Conservation (phyloP, 352 stramenopile genomes). For the Blastocystis sp. region DNA sequence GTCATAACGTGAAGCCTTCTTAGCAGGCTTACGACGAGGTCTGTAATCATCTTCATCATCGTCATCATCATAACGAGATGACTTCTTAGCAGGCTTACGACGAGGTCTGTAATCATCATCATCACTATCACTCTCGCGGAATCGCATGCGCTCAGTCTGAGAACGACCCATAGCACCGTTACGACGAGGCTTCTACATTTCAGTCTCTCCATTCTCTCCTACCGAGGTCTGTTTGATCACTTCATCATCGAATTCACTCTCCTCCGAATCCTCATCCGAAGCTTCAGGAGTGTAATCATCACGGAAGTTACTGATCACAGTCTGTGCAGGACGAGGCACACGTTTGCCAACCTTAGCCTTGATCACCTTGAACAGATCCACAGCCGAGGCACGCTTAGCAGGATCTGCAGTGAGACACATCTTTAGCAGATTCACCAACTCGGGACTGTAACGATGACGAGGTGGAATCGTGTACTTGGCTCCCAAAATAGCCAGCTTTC, state of each 20-base stretch:
- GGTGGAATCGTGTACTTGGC: constrained; percentile 83
- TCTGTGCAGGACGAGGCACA: not conserved
- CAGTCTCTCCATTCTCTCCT: not conserved
- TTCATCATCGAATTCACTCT: constrained; percentile 31
- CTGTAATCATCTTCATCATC: too few relatives aligned
- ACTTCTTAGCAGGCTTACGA: too few relatives aligned
- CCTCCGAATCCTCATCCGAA: not conserved
- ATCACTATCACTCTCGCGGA: constrained; percentile 21
- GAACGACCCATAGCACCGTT: not conserved
- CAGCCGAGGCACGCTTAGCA: constrained; percentile 80
- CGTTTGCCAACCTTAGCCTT: constrained; percentile 49
- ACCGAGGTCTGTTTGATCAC: constrained; percentile 13
- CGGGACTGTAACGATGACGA: constrained; percentile 77
- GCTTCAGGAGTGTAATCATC: not conserved
- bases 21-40: too few relatives aligned
- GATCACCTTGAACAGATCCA: constrained; percentile 76
- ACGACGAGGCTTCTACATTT: not conserved
- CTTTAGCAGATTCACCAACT: constrained; percentile 79
- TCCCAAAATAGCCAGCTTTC: constrained; percentile 81
- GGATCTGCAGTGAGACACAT: constrained; percentile 81
- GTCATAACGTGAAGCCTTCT: too few relatives aligned
- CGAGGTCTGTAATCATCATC: not conserved
- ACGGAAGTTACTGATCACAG: not conserved
- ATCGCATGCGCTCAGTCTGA: constrained; percentile 19
- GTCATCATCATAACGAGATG: too few relatives aligned